Evolutionary conservation across 768 basidiomycete genomes (phyloP).

Genomic region (Podaxis sp.): DNA sequence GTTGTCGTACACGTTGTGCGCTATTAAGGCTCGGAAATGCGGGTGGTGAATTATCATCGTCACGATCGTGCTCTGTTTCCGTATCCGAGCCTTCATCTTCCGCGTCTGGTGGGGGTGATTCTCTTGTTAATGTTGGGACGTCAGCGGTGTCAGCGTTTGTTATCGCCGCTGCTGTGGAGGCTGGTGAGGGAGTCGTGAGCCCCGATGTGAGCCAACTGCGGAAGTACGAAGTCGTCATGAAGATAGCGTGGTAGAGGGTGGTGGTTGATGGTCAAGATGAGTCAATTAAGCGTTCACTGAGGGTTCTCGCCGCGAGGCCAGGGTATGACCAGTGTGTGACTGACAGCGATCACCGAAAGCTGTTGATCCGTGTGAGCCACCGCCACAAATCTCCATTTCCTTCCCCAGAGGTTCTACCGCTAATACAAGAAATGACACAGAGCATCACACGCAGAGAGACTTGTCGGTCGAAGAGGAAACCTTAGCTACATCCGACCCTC

Average conservation of each 20-base stretch:
- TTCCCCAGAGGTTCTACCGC: neutral
- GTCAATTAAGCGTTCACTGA: neutral
- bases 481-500: neutral
- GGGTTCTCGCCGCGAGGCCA: neutral
- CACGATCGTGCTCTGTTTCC: slow-evolving; percentile 31
- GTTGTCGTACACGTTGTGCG: slow-evolving; percentile 53
- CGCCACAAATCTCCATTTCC: neutral
- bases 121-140: slow-evolving; percentile 29
- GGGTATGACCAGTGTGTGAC: neutral
- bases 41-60: slow-evolving; percentile 58
- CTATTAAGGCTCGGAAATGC: slow-evolving; percentile 72
- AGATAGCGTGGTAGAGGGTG: neutral
- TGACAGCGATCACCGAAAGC: neutral
- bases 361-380: slow-evolving; percentile 1
- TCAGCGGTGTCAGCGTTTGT: slow-evolving; percentile 17
- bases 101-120: slow-evolving; percentile 38
- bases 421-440: neutral
- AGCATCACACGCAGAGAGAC: neutral
- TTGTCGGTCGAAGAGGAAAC: neutral
- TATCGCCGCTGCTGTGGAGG: slow-evolving; percentile 19
- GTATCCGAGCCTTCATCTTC: slow-evolving; percentile 33
- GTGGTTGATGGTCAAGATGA: slow-evolving; percentile 8
- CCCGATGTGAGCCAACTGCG: slow-evolving; percentile 51
- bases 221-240: slow-evolving; percentile 53
- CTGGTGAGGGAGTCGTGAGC: slow-evolving; percentile 20